These are phyloP conservation scores for Daedaleopsis sinensis DNA, from an alignment of 768 basidiomycete genomes.

Conservation along the genomic window DNA sequence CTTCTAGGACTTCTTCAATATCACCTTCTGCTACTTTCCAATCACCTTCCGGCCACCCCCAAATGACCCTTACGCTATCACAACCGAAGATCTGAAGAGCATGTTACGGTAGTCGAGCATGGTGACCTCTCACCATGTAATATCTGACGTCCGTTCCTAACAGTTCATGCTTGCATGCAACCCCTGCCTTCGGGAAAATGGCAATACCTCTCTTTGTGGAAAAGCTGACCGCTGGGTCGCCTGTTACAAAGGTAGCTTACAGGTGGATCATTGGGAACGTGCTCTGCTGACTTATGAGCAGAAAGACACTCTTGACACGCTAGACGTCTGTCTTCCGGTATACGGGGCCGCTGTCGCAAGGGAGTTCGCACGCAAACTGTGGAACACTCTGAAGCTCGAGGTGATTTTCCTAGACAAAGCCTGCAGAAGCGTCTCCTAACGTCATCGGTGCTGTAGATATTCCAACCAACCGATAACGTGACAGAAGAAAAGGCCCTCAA, in stretches of 20 bases:
- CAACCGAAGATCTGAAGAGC: conserved; percentile 78
- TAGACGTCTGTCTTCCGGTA: conserved; percentile 77
- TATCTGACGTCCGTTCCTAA: background rate
- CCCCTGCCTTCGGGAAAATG: conserved; percentile 79
- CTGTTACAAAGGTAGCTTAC: conserved; percentile 74
- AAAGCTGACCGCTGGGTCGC: conserved; percentile 83
- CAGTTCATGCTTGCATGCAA: conserved; percentile 75
- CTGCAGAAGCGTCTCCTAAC: background rate
- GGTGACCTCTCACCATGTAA: background rate
- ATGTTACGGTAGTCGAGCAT: conserved; percentile 57
- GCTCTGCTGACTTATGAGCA: conserved; percentile 35
- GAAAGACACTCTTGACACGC: conserved; percentile 85
- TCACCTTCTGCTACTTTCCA: conserved; percentile 98
- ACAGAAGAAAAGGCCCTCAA: conserved; percentile 78
- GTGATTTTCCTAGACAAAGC: conserved; percentile 39
- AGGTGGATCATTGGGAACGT: background rate
- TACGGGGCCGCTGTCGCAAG: conserved; percentile 72
- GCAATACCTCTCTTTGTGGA: conserved; percentile 91
- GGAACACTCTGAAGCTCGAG: conserved; percentile 91
- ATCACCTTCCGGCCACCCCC: conserved; percentile 95
- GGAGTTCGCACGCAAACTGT: conserved; percentile 73
- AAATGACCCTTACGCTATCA: conserved; percentile 92
- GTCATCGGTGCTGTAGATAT: conserved; percentile 56
- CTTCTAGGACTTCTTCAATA: conserved; percentile 83
- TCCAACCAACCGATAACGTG: conserved; percentile 82